Base-by-base conservation (phyloP, 1,284 basidiomycete species). In the Waitea zeae region DNA sequence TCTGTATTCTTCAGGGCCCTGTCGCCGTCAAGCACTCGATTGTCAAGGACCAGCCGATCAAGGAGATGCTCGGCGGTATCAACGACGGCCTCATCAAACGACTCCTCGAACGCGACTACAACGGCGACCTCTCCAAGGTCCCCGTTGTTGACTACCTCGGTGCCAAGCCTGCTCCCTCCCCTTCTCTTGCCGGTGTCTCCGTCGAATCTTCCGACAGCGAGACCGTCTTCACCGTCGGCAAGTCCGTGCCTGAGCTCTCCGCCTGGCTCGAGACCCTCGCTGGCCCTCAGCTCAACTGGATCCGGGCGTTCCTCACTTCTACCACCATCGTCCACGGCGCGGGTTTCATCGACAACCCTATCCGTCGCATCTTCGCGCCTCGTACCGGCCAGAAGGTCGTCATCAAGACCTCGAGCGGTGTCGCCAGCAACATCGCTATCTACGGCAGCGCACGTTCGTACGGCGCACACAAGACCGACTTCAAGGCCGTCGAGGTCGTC, bases 1-100 rank as follows among this genome's bases (percentile, higher is more conserved):
- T 98, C 26, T 95, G 89, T 53, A 95, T 98, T 48, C 71, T 98
- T 34, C 92, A 96, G 57, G 93, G 95, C 19, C 93, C 95, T 9
- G 81, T 98, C 36, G 92, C 93, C 2, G 88, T 75, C 42, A 89
- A 84, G 56, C 78, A 89, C 56, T 76, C 87, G 12, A 80, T 62
- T 34, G 64, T 78, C 48, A 93, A 88, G 55, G 87, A 98, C 48
- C 88, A 95, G 56, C 88, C 93, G 5, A 82, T 97, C 53, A 82
- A 78, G 49, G 84, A 93, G 31, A 65, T 98, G 44, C 71, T 98
- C 35, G 88, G 86, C 38, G 81, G 80, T 54, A 82, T 97, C 53
- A 82, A 89, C 49, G 58, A 67, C 19, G 60, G 64, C 19, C 79
- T 98, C 36, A 72, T 87, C 39, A 57, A 77, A 49, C 81, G 76